Conservation (phyloP, 1,284 basidiomycete genomes). For the Sphagnurus paluster region DNA sequence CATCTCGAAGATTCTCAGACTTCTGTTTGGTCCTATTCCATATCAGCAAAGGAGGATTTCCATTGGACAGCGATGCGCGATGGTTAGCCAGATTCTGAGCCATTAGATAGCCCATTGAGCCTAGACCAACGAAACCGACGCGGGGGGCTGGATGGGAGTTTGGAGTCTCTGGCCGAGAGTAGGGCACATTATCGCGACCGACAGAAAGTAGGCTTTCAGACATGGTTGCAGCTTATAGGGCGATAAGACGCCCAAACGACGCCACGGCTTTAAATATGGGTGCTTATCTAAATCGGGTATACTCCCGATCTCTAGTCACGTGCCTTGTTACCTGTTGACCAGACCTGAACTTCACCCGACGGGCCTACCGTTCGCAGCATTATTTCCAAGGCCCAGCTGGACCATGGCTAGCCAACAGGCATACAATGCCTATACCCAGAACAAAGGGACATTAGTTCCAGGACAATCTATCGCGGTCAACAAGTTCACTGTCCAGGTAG, state of each 20-base stretch:
- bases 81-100: constrained; percentile 71
- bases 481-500: constrained; percentile 81
- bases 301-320: constrained; percentile 15
- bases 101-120: constrained; percentile 74
- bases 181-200: constrained; percentile 41
- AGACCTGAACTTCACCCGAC: background rate
- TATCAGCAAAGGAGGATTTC: constrained; percentile 51
- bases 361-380: too few relatives aligned
- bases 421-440: constrained; percentile 40
- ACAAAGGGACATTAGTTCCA: constrained; percentile 68
- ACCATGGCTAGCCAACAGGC: constrained; percentile 39
- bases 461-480: constrained; percentile 93
- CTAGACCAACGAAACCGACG: constrained; percentile 67
- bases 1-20: constrained; percentile 53
- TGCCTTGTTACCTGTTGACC: constrained; percentile 5
- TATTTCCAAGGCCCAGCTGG: constrained; percentile 7
- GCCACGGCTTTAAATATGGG: background rate
- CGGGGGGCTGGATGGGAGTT: constrained; percentile 20
- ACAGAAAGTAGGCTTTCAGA: constrained; percentile 24
- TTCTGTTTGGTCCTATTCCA: constrained; percentile 70
- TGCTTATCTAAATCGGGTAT: constrained; percentile 9
- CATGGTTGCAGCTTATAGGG: constrained; percentile 13
- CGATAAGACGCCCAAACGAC: constrained; percentile 3
- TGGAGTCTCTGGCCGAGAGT: constrained; percentile 42
- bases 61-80: constrained; percentile 33